Conservation (phyloP, 2,329 filamentous ascomycete species). For the Neurospora crassa region DNA sequence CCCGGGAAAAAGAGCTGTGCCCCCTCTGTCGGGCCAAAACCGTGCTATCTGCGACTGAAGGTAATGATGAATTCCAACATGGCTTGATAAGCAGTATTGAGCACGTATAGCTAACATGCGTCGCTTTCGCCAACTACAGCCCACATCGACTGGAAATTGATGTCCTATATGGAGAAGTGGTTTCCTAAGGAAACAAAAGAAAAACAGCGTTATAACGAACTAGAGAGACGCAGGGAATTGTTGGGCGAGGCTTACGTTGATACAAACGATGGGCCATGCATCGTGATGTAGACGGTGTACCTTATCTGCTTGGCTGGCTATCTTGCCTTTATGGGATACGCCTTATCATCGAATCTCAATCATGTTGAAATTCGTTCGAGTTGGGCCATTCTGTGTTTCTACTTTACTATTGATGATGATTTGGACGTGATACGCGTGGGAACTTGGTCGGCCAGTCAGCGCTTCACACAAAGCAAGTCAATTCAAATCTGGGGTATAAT, state of each 20-base stretch:
- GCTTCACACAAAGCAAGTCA: too few relatives aligned
- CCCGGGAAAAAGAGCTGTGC: constrained; percentile 56
- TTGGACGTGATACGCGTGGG: not conserved
- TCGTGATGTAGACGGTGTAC: constrained; percentile 41
- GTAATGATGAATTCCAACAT: constrained; percentile 29
- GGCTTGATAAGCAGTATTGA: not conserved
- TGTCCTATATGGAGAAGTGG: constrained; percentile 62
- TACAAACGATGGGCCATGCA: constrained; percentile 35
- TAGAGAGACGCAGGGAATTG: constrained; percentile 62
- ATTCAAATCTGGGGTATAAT: too few relatives aligned
- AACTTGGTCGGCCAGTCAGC: not conserved
- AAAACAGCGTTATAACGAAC: constrained; percentile 58
- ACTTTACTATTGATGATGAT: not conserved
- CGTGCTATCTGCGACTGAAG: constrained; percentile 59
- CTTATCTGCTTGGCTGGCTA: not conserved
- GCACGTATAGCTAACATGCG: not conserved
- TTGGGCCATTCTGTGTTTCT: not conserved
- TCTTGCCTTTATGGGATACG: not conserved
- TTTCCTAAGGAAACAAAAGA: constrained; percentile 63
- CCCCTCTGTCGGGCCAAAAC: constrained; percentile 67
- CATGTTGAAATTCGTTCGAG: not conserved
- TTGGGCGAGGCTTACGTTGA: constrained; percentile 58
- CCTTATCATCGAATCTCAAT: not conserved
- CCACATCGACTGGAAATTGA: constrained; percentile 59
- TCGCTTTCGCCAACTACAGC: constrained; percentile 30